These are phyloP conservation scores for Penicillium palitans DNA, from an alignment of 2,329 filamentous ascomycete genomes.

Conservation along the genomic window DNA sequence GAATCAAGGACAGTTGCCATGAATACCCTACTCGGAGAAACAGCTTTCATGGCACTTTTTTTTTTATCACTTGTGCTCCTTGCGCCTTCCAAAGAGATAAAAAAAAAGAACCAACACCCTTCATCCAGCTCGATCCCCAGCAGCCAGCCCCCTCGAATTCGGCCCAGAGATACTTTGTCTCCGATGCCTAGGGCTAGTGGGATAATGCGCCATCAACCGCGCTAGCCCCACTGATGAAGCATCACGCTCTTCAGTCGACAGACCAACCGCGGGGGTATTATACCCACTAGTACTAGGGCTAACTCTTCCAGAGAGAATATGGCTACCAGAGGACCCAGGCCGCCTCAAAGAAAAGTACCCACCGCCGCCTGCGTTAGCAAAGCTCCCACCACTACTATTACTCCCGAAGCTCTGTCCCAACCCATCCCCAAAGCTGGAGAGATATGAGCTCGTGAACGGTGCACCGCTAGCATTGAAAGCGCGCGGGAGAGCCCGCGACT, in stretches of 20 bases:
- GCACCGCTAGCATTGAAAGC: constrained; percentile 5
- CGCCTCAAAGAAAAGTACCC: constrained; percentile 27
- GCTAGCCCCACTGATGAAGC: constrained; percentile 15
- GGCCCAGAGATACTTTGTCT: constrained; percentile 28
- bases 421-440: constrained; percentile 16
- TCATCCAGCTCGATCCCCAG: constrained; percentile 9
- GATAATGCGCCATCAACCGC: constrained; percentile 29
- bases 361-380: constrained; percentile 9
- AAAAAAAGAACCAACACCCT: background rate
- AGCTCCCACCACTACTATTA: constrained; percentile 5
- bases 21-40: background rate
- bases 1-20: background rate
- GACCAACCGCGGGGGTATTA: constrained; percentile 20
- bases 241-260: constrained; percentile 24
- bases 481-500: constrained; percentile 9
- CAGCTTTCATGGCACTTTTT: background rate
- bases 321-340: constrained; percentile 12
- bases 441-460: constrained; percentile 10
- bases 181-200: constrained; percentile 26
- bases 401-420: constrained; percentile 6
- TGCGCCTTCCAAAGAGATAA: background rate
- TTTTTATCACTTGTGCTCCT: background rate
- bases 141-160: constrained; percentile 15
- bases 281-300: constrained; percentile 23
- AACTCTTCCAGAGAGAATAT: constrained; percentile 6